Conservation (phyloP, 164 flowering plant genomes). For the Echeveria elegans region DNA sequence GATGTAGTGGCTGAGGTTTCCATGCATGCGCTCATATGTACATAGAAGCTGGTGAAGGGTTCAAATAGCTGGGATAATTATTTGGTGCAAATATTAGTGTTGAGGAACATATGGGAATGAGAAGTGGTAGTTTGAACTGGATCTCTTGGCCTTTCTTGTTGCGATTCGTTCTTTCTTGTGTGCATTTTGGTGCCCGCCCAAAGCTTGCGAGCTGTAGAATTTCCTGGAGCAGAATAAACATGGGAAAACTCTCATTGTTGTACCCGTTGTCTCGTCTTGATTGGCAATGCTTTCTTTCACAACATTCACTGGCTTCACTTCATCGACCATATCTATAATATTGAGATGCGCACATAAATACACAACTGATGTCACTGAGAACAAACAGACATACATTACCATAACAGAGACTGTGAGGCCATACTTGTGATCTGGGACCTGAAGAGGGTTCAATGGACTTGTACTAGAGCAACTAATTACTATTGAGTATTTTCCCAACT, state of each 20-base stretch:
- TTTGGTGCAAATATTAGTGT: constrained; percentile 34
- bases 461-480: too few species aligned
- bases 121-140: constrained; percentile 5
- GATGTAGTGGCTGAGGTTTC: constrained; percentile 21
- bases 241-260: constrained; percentile 49
- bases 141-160: constrained; percentile 63
- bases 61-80: constrained; percentile 13
- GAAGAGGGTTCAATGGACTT: neutral
- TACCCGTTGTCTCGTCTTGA: constrained; percentile 8
- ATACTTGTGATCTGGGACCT: constrained; percentile 1
- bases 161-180: constrained; percentile 83
- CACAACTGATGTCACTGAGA: neutral
- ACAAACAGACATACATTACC: neutral
- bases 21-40: constrained; percentile 52
- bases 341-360: neutral
- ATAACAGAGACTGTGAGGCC: neutral
- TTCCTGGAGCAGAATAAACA: constrained; percentile 76
- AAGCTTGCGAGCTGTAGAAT: constrained; percentile 85
- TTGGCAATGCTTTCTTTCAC: constrained; percentile 5
- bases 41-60: constrained; percentile 23
- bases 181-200: constrained; percentile 96
- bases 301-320: constrained; percentile 17
- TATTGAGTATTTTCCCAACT: neutral
- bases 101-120: constrained; percentile 8
- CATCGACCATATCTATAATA: constrained; percentile 37